Percentiles rank a stretch among this genome's conserved stretches.
Conservation (phyloP, 164 flowering plant species). For the grape (Vitis vinifera) region DNA sequence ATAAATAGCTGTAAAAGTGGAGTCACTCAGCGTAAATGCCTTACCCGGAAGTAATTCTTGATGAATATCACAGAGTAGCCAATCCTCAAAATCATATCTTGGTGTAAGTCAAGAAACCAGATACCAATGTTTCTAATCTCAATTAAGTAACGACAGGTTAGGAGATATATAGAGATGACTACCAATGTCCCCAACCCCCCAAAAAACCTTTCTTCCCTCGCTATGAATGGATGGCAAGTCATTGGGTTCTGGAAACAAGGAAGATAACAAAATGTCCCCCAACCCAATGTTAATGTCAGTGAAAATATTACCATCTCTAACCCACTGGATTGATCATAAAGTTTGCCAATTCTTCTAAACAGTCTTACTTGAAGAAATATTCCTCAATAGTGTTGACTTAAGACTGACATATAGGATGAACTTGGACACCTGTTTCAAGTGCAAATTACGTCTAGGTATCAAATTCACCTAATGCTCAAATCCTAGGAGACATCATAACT, state of each 20-base stretch:
- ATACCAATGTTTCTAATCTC: not conserved
- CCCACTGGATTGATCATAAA: not conserved
- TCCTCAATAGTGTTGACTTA: too few relatives aligned
- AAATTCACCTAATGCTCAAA: too few relatives aligned
- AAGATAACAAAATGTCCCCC: not conserved
- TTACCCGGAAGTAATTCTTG: conserved; percentile 76
- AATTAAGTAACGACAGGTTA: not conserved
- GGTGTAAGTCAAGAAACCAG: conserved; percentile 42
- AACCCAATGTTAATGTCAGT: not conserved
- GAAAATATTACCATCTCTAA: not conserved
- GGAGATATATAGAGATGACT: too few relatives aligned
- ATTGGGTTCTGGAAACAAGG: not conserved
- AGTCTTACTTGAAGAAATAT: too few relatives aligned
- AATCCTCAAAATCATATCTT: conserved; percentile 88
- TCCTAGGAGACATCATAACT: too few relatives aligned
- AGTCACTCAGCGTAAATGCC: not conserved
- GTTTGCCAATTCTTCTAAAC: too few relatives aligned
- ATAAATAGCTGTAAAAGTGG: not conserved
- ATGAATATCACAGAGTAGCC: conserved; percentile 77
- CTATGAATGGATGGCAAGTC: not conserved
- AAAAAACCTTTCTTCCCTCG: not conserved
- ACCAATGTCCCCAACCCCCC: not conserved
- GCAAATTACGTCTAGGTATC: too few relatives aligned
- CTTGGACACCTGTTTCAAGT: too few relatives aligned
- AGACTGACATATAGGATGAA: too few relatives aligned